These are phyloP conservation scores for Rhodotorula sp. DNA, from an alignment of 1,284 basidiomycete genomes.

Conservation along the genomic window DNA sequence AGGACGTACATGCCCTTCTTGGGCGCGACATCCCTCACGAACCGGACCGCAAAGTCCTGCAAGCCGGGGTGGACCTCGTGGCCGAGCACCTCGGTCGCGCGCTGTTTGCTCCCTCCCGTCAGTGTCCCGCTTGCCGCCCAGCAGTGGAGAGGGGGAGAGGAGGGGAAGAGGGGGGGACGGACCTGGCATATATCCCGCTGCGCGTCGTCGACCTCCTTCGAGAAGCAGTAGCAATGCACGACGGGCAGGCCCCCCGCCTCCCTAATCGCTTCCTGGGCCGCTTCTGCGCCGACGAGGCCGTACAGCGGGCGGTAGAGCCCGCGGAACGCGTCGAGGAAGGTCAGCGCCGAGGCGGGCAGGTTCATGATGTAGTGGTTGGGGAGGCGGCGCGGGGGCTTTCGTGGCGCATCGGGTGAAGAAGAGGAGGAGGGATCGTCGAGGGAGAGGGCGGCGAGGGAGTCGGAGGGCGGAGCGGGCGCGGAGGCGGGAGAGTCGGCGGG, in stretches of 20 bases:
- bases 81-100: slow-evolving; percentile 71
- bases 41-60: slow-evolving; percentile 61
- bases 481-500: neutral
- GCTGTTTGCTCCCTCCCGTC: slow-evolving; percentile 56
- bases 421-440: neutral
- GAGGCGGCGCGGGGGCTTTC: slow-evolving; percentile 49
- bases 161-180: slow-evolving; percentile 48
- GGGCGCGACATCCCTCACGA: slow-evolving; percentile 67
- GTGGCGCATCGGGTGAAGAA: neutral
- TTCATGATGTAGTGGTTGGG: slow-evolving; percentile 96
- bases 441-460: neutral
- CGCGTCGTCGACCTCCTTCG: slow-evolving; percentile 78
- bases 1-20: slow-evolving; percentile 33
- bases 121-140: too few relatives aligned
- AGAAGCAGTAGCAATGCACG: slow-evolving; percentile 97
- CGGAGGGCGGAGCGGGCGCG: neutral
- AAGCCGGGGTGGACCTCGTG: slow-evolving; percentile 60
- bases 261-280: slow-evolving; percentile 49
- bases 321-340: slow-evolving; percentile 84
- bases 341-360: slow-evolving; percentile 85
- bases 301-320: slow-evolving; percentile 62
- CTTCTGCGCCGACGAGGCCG: slow-evolving; percentile 48
- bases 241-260: slow-evolving; percentile 63
- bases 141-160: neutral
- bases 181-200: slow-evolving; percentile 77